These are phyloP conservation scores for Trametes hirsuta DNA, from an alignment of 1,284 basidiomycete species.

Conservation along the genomic window DNA sequence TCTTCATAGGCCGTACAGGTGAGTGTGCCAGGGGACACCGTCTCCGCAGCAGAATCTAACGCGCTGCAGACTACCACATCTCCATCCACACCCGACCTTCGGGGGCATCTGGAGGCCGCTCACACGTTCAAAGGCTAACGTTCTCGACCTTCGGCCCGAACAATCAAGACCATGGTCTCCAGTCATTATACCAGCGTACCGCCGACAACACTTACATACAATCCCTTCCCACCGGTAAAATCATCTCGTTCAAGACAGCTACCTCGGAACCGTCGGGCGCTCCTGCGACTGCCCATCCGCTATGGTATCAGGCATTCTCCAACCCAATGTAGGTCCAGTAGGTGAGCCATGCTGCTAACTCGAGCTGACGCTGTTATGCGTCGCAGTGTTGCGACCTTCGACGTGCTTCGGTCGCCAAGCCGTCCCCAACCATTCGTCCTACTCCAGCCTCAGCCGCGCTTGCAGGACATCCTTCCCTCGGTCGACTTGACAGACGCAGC, in stretches of 20 bases:
- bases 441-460: slow-evolving; percentile 73
- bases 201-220: slow-evolving; percentile 81
- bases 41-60: neutral
- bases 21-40: slow-evolving; percentile 30
- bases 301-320: slow-evolving; percentile 63
- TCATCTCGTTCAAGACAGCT: slow-evolving; percentile 69
- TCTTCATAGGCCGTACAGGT: slow-evolving; percentile 86
- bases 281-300: slow-evolving; percentile 41
- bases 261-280: slow-evolving; percentile 31
- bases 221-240: slow-evolving; percentile 73
- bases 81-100: slow-evolving; percentile 61
- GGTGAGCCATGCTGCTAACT: neutral
- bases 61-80: slow-evolving; percentile 66
- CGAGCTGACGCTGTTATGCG: slow-evolving; percentile 3
- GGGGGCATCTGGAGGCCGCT: slow-evolving; percentile 38
- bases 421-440: slow-evolving; percentile 70
- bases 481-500: slow-evolving; percentile 42
- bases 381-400: slow-evolving; percentile 76
- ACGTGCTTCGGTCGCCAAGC: slow-evolving; percentile 58
- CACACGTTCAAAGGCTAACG: slow-evolving; percentile 72
- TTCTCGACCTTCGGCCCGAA: slow-evolving; percentile 88
- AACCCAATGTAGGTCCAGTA: slow-evolving; percentile 52
- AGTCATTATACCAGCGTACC: slow-evolving; percentile 68
- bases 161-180: slow-evolving; percentile 69
- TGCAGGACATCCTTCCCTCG: slow-evolving; percentile 63